Conservation (phyloP, 306 rosid genomes). For the Trifolium repens region DNA sequence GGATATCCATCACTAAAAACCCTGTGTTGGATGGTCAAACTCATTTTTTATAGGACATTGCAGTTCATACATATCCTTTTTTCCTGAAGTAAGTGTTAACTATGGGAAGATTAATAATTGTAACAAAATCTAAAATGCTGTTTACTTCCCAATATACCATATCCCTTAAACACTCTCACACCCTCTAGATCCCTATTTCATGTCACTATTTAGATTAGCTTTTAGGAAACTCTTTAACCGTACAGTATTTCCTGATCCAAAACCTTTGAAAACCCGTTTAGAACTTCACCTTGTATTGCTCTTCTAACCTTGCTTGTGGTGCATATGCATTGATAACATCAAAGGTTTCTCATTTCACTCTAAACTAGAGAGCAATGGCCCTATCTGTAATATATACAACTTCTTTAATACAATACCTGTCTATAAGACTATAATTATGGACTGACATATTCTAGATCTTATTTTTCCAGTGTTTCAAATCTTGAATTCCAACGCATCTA, state of each 20-base stretch:
- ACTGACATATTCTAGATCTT: neutral
- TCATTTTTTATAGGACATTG: neutral
- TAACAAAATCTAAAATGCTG: neutral
- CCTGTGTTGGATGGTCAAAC: slow-evolving; percentile 9
- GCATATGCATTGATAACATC: neutral
- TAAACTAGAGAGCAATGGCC: neutral
- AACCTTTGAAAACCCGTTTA: neutral
- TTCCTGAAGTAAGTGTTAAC: neutral
- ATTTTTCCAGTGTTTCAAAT: neutral
- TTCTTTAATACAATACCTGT: neutral
- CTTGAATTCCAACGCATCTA: neutral
- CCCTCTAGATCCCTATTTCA: neutral
- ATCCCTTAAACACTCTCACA: neutral
- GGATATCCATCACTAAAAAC: neutral
- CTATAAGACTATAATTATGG: too few species aligned
- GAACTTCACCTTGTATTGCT: neutral
- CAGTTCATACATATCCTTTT: neutral
- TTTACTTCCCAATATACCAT: neutral
- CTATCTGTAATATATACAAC: neutral
- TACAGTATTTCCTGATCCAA: neutral
- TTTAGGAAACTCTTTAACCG: neutral
- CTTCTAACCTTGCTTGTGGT: neutral
- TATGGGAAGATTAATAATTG: neutral
- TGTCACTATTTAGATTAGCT: neutral
- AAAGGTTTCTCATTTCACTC: neutral